Evolutionary conservation across 768 basidiomycete genomes (phyloP), one percentile per base, ranked within the genome.

Genomic region (Serendipita sp.): DNA sequence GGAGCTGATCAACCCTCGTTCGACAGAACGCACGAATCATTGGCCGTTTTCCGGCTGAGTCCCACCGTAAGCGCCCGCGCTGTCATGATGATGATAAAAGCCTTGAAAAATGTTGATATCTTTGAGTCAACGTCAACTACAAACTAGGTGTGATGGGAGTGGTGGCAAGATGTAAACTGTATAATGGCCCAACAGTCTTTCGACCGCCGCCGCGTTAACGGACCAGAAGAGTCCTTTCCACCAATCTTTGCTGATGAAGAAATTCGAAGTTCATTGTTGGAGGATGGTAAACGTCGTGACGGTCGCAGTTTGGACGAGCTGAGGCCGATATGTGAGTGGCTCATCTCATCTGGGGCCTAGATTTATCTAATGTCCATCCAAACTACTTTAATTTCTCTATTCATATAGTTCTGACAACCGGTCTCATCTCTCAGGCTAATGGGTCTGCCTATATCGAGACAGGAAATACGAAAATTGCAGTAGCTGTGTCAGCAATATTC

Each of bases 371-470:
- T 56, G 51, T 41, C 54, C 13, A 13, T 41, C 41, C 1, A 13
- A 41, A 41, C 2, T 41, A 64, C 2, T n/a, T 44, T 23, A 13
- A 46, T 35, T n/a, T 44, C 35, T 34, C 8, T 23, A 32, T 36
- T 15, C 66, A 63, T 66, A 64, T 68, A 99, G 94, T 90, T 74
- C 76, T 99, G 56, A 86, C 93, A 72, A 84, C 91, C 34, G 92
- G 93, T 7, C 76, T 98, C 13, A 91, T 96, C 64, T 87, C 77
- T 67, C 92, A 96, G 75, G 95, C 96, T 0, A 94, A 92, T 71
- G 96, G 96, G 1, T 96, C 93, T 16, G 93, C 92, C 10, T 99
- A 98, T 72, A 89, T 99, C 69, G 96, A 99, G 75, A 88, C 87
- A 0, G 88, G 89, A 65, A 81, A 81, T 64, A 89, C 90, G 0